A percentile compares a stretch with the other conserved stretches of the same genome.
These are phyloP conservation scores for Exophiala dermatitidis DNA, from an alignment of 2,329 filamentous ascomycete genomes.

Conservation along the genomic window DNA sequence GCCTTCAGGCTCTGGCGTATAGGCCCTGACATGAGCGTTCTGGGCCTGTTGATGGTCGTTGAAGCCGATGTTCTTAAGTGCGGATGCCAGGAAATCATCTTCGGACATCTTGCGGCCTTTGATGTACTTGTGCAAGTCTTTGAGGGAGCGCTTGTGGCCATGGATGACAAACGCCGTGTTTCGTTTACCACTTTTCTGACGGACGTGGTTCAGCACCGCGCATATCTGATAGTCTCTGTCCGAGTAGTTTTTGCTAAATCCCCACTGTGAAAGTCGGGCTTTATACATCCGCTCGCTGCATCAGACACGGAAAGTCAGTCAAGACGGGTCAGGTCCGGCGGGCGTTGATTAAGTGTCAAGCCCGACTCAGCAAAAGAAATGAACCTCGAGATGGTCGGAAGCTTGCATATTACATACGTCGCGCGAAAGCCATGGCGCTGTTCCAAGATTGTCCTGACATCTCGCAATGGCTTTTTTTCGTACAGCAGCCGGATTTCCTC, in stretches of 20 bases:
- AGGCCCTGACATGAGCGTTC: conserved; percentile 23
- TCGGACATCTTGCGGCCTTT: conserved; percentile 26
- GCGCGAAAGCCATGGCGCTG: conserved; percentile 24
- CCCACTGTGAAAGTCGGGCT: conserved; percentile 26
- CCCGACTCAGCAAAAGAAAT: not conserved
- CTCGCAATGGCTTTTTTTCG: conserved; percentile 23
- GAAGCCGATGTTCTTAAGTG: conserved; percentile 16
- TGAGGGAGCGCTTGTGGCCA: conserved; percentile 24
- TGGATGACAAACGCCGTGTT: conserved; percentile 24
- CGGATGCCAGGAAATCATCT: conserved; percentile 23
- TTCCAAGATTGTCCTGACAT: conserved; percentile 23
- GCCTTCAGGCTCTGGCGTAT: conserved; percentile 21
- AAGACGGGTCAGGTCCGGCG: not conserved
- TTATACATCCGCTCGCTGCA: conserved; percentile 23
- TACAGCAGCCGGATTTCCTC: conserved; percentile 24
- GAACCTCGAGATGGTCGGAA: not conserved
- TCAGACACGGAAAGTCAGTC: not conserved
- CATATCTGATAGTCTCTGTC: conserved; percentile 27
- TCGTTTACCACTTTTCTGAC: conserved; percentile 22
- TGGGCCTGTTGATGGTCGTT: conserved; percentile 11
- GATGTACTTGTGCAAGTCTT: conserved; percentile 27
- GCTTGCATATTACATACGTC: conserved; percentile 22
- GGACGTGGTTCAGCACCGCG: conserved; percentile 21
- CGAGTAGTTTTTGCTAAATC: conserved; percentile 27
- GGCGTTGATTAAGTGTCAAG: too few species aligned